These are phyloP conservation scores for Aphanomyces stellatus DNA, from an alignment of 352 stramenopile genomes.

Conservation along the genomic window DNA sequence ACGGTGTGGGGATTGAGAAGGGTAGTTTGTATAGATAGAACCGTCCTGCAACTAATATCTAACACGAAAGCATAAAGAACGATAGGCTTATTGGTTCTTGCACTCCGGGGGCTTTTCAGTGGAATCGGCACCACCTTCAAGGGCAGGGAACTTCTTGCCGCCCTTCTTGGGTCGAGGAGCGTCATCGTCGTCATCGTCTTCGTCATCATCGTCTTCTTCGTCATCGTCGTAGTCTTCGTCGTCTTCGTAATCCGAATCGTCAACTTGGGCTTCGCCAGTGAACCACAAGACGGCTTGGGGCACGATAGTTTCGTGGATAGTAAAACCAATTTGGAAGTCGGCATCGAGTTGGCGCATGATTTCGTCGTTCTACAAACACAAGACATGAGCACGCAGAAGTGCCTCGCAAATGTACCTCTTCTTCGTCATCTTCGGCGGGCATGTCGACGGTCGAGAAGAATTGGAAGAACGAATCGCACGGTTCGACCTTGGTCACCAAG, in stretches of 20 bases:
- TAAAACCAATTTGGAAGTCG: conserved; percentile 82
- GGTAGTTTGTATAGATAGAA: no score
- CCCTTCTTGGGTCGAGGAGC: conserved; percentile 35
- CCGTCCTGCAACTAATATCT: no score
- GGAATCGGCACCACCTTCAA: conserved; percentile 41
- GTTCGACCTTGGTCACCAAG: conserved; percentile 67
- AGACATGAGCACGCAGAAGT: conserved; percentile 4
- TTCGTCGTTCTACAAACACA: conserved; percentile 57
- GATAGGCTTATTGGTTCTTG: conserved; percentile 85
- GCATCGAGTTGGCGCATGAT: conserved; percentile 78
- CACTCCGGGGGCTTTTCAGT: conserved; percentile 82
- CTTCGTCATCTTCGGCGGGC: conserved; percentile 72
- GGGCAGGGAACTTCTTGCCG: conserved; percentile 61
- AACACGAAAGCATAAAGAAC: no score
- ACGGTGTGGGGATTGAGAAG: no score
- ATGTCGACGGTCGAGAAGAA: conserved; percentile 82
- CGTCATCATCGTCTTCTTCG: conserved; percentile 49
- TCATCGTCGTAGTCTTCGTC: conserved; percentile 50
- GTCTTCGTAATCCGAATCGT: conserved; percentile 80
- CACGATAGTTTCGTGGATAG: conserved; percentile 83
- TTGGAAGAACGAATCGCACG: conserved; percentile 82
- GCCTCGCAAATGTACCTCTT: conserved; percentile 42
- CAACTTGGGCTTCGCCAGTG: conserved; percentile 69
- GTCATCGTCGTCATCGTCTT: conserved; percentile 55
- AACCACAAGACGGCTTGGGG: conserved; percentile 82